Percentiles rank a stretch among this genome's conserved stretches.
These are phyloP conservation scores for Umbelopsis sp. DNA, from an alignment of 192 early-diverging fungal species.

Conservation along the genomic window DNA sequence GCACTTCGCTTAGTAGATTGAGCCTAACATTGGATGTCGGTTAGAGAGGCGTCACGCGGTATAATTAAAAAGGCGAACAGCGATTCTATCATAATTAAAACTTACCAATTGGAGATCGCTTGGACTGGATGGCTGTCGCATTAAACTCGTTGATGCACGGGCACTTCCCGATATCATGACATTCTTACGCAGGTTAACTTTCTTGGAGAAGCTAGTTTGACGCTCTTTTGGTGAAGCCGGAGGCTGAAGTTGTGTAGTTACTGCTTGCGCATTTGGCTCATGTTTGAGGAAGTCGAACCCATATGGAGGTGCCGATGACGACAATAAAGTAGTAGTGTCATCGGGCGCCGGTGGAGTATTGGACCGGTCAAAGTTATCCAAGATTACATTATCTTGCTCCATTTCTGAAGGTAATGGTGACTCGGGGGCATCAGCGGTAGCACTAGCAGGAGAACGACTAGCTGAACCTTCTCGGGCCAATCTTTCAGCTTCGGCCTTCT, in stretches of 20 bases:
- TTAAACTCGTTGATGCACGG: slow-evolving; percentile 17
- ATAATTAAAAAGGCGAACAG: neutral
- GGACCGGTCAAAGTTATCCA: neutral
- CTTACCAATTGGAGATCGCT: slow-evolving; percentile 16
- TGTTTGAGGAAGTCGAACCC: slow-evolving; percentile 3
- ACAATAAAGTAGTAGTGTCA: slow-evolving; percentile 32
- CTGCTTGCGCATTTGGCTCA: neutral
- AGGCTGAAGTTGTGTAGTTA: neutral
- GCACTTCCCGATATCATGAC: slow-evolving; percentile 25
- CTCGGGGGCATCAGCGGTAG: slow-evolving; percentile 1
- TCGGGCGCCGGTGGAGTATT: slow-evolving; percentile 29
- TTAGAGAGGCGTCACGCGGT: slow-evolving; percentile 2
- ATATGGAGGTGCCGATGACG: slow-evolving; percentile 45
- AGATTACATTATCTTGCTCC: neutral
- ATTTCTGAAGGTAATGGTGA: slow-evolving; percentile 9
- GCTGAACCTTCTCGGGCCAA: slow-evolving; percentile 4
- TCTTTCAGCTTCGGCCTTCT: slow-evolving; percentile 24
- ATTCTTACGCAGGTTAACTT: slow-evolving; percentile 5
- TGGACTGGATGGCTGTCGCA: slow-evolving; percentile 4
- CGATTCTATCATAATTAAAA: neutral
- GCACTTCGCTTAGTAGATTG: slow-evolving; percentile 21
- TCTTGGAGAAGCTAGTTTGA: neutral
- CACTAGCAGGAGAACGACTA: slow-evolving; percentile 2
- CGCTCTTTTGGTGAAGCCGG: neutral
- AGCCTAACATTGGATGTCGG: neutral